These are phyloP conservation scores for Aspergillus homomorphus DNA, from an alignment of 495 filamentous ascomycete genomes.

Conservation along the genomic window DNA sequence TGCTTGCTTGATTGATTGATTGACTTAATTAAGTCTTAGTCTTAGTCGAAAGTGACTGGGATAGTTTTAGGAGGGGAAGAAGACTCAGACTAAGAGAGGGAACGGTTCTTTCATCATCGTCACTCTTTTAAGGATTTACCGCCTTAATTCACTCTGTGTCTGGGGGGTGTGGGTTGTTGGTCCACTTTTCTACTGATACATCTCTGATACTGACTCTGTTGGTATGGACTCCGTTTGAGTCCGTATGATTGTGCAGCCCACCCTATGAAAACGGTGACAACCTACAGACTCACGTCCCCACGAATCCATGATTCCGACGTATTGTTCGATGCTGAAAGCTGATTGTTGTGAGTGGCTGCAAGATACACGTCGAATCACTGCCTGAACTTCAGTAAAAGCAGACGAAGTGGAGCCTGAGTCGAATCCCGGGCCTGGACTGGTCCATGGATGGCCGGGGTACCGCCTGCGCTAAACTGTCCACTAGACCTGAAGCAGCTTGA, in stretches of 20 bases:
- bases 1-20: background rate
- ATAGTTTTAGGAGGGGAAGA: background rate
- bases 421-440: slow-evolving; percentile 25
- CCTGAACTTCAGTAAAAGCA: slow-evolving; percentile 11
- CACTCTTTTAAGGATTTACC: background rate
- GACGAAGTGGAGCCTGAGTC: slow-evolving; percentile 20
- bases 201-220: background rate
- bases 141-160: background rate
- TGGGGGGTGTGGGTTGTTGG: background rate
- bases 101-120: background rate
- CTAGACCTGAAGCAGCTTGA: background rate
- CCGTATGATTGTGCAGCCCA: background rate
- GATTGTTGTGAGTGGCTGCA: background rate
- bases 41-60: background rate
- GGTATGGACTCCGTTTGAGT: background rate
- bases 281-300: background rate
- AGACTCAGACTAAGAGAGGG: too few species aligned
- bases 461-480: background rate
- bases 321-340: background rate
- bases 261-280: background rate
- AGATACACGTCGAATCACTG: slow-evolving; percentile 21
- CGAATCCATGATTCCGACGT: background rate
- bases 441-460: slow-evolving; percentile 14
- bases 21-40: background rate
- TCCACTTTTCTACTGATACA: background rate